These are phyloP conservation scores for Aspergillus luchuensis DNA, from an alignment of 2,329 filamentous ascomycete species.

Conservation along the genomic window DNA sequence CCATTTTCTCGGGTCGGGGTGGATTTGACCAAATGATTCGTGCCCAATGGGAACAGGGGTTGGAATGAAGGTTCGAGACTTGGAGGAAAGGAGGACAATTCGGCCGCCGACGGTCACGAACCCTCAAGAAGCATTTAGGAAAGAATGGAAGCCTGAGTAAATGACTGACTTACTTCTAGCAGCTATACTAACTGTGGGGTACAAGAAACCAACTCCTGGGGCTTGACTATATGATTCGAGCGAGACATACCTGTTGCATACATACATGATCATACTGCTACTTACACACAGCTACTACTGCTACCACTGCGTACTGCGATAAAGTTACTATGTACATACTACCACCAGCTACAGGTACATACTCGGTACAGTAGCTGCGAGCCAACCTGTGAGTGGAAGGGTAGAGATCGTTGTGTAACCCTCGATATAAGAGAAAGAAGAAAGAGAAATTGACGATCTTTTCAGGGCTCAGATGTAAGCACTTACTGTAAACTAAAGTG, in stretches of 20 bases:
- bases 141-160: slow-evolving; percentile 2
- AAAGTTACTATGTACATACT: no score
- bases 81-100: neutral
- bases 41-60: slow-evolving; percentile 18
- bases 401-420: neutral
- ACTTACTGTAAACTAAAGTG: neutral
- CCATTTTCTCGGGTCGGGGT: slow-evolving; percentile 9
- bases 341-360: no score
- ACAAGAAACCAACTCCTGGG: neutral
- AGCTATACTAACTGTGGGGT: neutral
- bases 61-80: slow-evolving; percentile 8
- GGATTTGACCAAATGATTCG: slow-evolving; percentile 11
- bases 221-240: no score
- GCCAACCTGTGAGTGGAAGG: neutral
- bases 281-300: no score
- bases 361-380: no score
- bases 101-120: neutral
- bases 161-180: neutral
- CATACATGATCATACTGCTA: no score
- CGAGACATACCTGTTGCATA: no score
- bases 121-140: neutral
- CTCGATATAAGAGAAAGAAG: neutral
- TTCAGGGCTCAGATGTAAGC: neutral
- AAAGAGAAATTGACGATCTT: neutral
- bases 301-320: no score